Conservation (phyloP, 1,284 basidiomycete genomes). For the Papiliotrema flavescens region DNA sequence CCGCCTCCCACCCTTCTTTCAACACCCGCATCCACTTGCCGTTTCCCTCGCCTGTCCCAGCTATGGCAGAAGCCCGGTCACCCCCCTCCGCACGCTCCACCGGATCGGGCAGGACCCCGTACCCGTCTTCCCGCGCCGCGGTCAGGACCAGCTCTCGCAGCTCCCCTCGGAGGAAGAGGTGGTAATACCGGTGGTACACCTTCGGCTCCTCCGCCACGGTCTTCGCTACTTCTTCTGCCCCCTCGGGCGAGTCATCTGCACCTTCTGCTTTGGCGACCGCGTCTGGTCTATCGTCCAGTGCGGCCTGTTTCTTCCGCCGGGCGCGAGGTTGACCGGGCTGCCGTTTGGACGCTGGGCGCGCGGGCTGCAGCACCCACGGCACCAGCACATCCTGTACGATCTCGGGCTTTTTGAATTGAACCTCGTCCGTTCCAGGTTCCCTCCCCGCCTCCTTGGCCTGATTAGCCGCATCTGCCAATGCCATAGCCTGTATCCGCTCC, state of each 20-base stretch:
- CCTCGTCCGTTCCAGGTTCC: no score
- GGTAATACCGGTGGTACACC: constrained; percentile 84
- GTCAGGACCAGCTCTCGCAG: constrained; percentile 59
- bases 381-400: constrained; percentile 64
- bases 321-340: background rate
- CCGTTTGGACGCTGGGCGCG: background rate
- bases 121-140: constrained; percentile 61
- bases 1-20: constrained; percentile 72
- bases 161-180: constrained; percentile 82
- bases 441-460: no score
- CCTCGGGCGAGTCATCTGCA: no score
- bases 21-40: constrained; percentile 59
- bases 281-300: no score
- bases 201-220: no score
- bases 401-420: no score
- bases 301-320: no score
- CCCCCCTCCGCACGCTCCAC: background rate
- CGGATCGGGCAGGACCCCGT: constrained; percentile 33
- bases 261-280: no score
- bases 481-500: no score
- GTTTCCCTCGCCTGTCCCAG: constrained; percentile 10
- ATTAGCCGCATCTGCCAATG: background rate
- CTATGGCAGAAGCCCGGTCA: background rate
- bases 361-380: constrained; percentile 58
- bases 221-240: no score